Evolutionary conservation across 345 rosid species (phyloP).

Genomic region (Aethionema arabicum): DNA sequence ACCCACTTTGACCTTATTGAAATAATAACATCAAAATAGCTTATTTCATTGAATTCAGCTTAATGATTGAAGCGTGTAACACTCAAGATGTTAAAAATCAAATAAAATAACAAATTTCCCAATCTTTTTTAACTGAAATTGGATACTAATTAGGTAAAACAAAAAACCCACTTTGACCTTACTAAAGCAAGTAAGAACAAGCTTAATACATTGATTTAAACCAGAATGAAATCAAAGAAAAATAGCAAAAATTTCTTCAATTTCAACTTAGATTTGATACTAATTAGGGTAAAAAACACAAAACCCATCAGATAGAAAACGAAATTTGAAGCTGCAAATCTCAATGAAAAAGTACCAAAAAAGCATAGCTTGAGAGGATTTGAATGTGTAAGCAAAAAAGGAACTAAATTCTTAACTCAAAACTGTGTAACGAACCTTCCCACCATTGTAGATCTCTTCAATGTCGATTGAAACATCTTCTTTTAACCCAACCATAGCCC

Average conservation of each 20-base stretch:
- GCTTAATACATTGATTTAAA: too few relatives aligned
- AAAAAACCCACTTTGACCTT: constrained; percentile 7
- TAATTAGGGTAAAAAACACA: background rate
- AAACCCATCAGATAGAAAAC: constrained; percentile 25
- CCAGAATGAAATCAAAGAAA: too few relatives aligned
- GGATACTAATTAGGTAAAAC: constrained; percentile 12
- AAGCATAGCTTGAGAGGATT: background rate
- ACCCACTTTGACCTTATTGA: background rate
- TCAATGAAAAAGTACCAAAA: background rate
- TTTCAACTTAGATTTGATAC: background rate
- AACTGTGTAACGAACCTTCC: constrained; percentile 52
- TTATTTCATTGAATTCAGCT: background rate
- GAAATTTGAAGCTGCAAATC: constrained; percentile 11
- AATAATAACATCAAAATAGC: background rate
- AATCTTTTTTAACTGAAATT: constrained; percentile 8
- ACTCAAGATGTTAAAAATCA: background rate
- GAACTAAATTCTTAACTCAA: constrained; percentile 21
- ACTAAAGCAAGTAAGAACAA: too few relatives aligned
- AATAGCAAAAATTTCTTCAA: too few relatives aligned
- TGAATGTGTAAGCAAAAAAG: background rate
- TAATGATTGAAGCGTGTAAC: background rate
- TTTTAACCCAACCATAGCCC: constrained; percentile 60
- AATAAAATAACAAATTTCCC: background rate
- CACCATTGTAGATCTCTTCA: constrained; percentile 86
- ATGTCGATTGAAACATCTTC: constrained; percentile 59